Conservation (phyloP, 768 basidiomycete species). For the Podaxis pistillaris region DNA sequence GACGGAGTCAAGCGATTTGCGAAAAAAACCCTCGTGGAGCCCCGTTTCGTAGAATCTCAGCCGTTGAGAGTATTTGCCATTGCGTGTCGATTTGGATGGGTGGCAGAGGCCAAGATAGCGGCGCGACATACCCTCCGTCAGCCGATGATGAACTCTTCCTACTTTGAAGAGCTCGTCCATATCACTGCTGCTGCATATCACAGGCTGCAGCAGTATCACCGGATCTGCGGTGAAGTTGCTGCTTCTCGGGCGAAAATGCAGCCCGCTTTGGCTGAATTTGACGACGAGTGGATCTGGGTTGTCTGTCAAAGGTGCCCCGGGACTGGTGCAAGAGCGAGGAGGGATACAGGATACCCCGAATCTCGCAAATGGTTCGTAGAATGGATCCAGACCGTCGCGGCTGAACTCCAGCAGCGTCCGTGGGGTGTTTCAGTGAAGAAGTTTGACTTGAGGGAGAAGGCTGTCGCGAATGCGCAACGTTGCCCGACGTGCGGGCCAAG, state of each 20-base stretch:
- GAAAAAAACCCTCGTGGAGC: slow-evolving; percentile 26
- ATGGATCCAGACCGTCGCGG: slow-evolving; percentile 30
- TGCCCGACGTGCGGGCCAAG: slow-evolving; percentile 27
- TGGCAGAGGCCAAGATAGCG: slow-evolving; percentile 30
- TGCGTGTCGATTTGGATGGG: slow-evolving; percentile 38
- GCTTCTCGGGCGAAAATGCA: slow-evolving; percentile 26
- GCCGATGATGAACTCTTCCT: slow-evolving; percentile 25
- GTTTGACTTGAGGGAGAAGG: slow-evolving; percentile 27
- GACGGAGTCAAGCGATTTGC: slow-evolving; percentile 36
- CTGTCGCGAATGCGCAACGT: slow-evolving; percentile 21
- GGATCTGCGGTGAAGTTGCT: slow-evolving; percentile 35
- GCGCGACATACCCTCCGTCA: slow-evolving; percentile 34
- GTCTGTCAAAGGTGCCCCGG: slow-evolving; percentile 26
- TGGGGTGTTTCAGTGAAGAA: slow-evolving; percentile 33
- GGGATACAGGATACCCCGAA: slow-evolving; percentile 18
- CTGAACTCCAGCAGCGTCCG: slow-evolving; percentile 29
- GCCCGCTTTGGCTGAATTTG: slow-evolving; percentile 25
- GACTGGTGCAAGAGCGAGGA: slow-evolving; percentile 13
- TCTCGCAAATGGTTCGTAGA: slow-evolving; percentile 31
- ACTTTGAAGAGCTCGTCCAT: slow-evolving; percentile 34
- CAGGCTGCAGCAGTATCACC: slow-evolving; percentile 41
- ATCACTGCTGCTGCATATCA: slow-evolving; percentile 40
- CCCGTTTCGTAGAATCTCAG: slow-evolving; percentile 34
- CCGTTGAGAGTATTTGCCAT: slow-evolving; percentile 43
- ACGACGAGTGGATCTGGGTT: slow-evolving; percentile 34